Percentiles rank a stretch among this genome's conserved stretches.
These are phyloP conservation scores for Fusarium compactum DNA, from an alignment of 2,329 filamentous ascomycete species.

Conservation along the genomic window DNA sequence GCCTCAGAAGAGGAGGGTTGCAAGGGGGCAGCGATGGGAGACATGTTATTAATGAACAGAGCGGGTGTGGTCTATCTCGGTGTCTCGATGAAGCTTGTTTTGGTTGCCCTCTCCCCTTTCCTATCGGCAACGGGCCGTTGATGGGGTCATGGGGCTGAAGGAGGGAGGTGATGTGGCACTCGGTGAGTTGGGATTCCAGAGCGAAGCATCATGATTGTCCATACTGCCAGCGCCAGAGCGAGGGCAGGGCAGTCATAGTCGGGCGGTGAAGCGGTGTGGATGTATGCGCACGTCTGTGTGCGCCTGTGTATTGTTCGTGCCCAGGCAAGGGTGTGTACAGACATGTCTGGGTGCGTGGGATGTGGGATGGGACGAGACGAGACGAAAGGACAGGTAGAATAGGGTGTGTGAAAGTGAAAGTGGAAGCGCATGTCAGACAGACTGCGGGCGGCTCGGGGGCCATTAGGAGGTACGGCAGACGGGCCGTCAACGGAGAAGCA, in stretches of 20 bases:
- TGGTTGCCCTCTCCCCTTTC: slow-evolving; percentile 29
- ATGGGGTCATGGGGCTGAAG: slow-evolving; percentile 45
- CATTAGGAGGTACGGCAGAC: slow-evolving; percentile 46
- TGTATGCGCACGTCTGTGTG: slow-evolving; percentile 38
- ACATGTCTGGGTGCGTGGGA: slow-evolving; percentile 34
- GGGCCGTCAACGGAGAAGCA: slow-evolving; percentile 42
- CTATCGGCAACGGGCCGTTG: slow-evolving; percentile 36
- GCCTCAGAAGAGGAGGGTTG: slow-evolving; percentile 23
- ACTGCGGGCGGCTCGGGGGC: slow-evolving; percentile 39
- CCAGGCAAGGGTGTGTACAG: slow-evolving; percentile 39
- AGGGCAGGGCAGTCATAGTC: slow-evolving; percentile 35
- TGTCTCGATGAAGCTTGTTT: slow-evolving; percentile 30
- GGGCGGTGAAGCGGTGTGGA: slow-evolving; percentile 47
- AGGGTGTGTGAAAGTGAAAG: slow-evolving; percentile 22
- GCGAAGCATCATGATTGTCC: slow-evolving; percentile 41
- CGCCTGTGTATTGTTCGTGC: slow-evolving; percentile 40
- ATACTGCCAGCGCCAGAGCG: slow-evolving; percentile 28
- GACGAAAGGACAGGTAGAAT: slow-evolving; percentile 15
- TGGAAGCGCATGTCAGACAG: slow-evolving; percentile 36
- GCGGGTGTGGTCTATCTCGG: slow-evolving; percentile 36
- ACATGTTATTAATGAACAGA: slow-evolving; percentile 33
- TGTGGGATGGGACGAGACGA: slow-evolving; percentile 28
- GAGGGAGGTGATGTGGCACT: slow-evolving; percentile 47
- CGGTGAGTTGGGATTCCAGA: slow-evolving; percentile 43
- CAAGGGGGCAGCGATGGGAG: slow-evolving; percentile 30